phyloP scores from a whole-genome alignment of 148 eudicot genomes.

The Rhododendron griersonianum region DNA sequence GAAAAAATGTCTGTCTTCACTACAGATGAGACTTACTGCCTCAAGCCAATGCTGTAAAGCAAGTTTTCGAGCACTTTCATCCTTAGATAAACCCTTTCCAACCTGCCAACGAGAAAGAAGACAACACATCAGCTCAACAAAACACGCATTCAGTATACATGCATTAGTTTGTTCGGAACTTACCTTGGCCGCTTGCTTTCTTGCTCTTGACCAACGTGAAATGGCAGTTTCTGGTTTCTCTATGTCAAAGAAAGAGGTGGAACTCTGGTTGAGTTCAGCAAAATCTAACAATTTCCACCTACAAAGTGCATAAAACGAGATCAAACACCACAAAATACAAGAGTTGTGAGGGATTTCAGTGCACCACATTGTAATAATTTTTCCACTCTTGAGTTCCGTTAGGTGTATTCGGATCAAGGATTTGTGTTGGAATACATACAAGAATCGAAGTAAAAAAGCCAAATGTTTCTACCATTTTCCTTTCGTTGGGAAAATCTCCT shows the following conservation, averaged over 20 bases:
- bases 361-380: background rate
- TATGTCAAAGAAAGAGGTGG: slow-evolving; percentile 8
- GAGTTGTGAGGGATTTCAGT: background rate
- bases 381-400: background rate
- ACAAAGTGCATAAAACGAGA: background rate
- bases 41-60: slow-evolving; percentile 83
- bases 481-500: background rate
- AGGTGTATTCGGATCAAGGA: background rate
- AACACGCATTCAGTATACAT: background rate
- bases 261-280: slow-evolving; percentile 15
- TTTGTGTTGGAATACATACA: background rate
- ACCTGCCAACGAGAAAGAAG: background rate
- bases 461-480: background rate
- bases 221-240: slow-evolving; percentile 22
- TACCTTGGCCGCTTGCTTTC: slow-evolving; percentile 25
- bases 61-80: slow-evolving; percentile 55
- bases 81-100: slow-evolving; percentile 44
- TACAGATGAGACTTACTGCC: slow-evolving; percentile 40
- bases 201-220: slow-evolving; percentile 30
- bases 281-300: slow-evolving; percentile 31
- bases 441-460: background rate
- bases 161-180: background rate
- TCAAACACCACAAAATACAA: background rate
- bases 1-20: background rate
- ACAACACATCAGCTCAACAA: background rate